Evolutionary conservation across 2,329 filamentous ascomycete genomes (phyloP).

Genomic region (Pleomassaria siparia): DNA sequence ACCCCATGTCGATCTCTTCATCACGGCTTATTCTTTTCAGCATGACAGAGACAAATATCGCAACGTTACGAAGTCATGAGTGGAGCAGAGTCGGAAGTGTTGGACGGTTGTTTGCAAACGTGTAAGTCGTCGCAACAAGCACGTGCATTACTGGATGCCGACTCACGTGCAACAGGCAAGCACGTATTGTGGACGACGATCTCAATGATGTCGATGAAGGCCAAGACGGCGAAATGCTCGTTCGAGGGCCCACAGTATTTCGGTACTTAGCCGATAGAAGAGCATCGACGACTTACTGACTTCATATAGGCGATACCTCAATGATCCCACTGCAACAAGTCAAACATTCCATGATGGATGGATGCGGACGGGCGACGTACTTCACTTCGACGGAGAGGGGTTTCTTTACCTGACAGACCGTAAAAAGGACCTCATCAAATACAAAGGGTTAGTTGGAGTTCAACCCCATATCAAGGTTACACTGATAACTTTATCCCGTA

Average conservation of each 20-base stretch:
- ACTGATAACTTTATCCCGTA: neutral
- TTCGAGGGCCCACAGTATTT: conserved; percentile 30
- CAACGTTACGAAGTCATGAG: conserved; percentile 14
- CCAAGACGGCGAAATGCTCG: conserved; percentile 28
- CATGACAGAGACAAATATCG: conserved; percentile 22
- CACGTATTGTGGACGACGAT: conserved; percentile 35
- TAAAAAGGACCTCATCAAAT: conserved; percentile 40
- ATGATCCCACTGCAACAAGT: conserved; percentile 25
- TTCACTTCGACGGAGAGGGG: conserved; percentile 28
- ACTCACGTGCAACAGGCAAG: conserved; percentile 4
- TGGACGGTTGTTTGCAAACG: conserved; percentile 16
- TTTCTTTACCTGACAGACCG: conserved; percentile 35
- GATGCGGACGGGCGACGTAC: conserved; percentile 36
- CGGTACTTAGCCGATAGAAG: no score
- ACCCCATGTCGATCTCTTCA: no score
- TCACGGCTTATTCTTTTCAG: no score
- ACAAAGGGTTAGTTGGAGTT: conserved; percentile 21
- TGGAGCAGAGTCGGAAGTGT: conserved; percentile 16
- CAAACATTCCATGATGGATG: conserved; percentile 30
- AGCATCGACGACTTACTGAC: no score
- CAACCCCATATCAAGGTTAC: neutral
- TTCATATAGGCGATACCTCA: conserved; percentile 24
- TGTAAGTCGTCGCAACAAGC: no score
- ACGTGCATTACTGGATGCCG: no score
- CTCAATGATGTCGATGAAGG: conserved; percentile 27